Evolutionary conservation across 345 rosid species (phyloP), one percentile per base, ranked within the genome.

Genomic region (Melaleuca alternifolia): DNA sequence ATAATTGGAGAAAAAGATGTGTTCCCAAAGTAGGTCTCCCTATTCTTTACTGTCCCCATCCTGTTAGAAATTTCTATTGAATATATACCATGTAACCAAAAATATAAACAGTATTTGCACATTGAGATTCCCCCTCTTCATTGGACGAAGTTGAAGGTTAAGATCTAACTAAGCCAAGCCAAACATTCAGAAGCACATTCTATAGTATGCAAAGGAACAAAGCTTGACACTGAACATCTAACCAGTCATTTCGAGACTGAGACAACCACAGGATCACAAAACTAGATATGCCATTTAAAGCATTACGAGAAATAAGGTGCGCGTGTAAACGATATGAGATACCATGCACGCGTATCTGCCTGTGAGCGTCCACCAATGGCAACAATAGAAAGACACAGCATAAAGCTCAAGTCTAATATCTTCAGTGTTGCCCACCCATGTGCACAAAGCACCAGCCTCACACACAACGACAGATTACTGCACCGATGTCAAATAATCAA

Each of bases 31-130:
- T 37, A 46, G 18, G 87, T 88, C 50, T 52, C 84, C 1, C 86
- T 54, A 33, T 88, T 90, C 89, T 83, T 93, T 87, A 91, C 56
- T 9, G 88, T 89, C 85, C 90, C 93, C 96, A 92, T 93, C 90
- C 93, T 94, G 89, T 82, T 20, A 88, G 48, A 71, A 71, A 16
- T 71, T 33, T 41, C 79, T 41, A 71, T 33, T 5, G 0, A 33
- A 71, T 71, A 71, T 33, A 16, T 71, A 71, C 33, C 13, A 71
- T 21, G 24, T 71, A 71, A 71, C 46, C 71, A 59, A 59, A 61
- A 61, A 61, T 26, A 30, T 3, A 33, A 33, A 71, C 9, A 18
- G 48, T 18, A 71, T 37, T 37, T 37, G 81, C 48, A 71, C 14
- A 33, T 71, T 71, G 81, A 71, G 48, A 71, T 11, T 37, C 26